These are phyloP conservation scores for Prunus padus DNA, from an alignment of 306 rosid species.

Conservation along the genomic window DNA sequence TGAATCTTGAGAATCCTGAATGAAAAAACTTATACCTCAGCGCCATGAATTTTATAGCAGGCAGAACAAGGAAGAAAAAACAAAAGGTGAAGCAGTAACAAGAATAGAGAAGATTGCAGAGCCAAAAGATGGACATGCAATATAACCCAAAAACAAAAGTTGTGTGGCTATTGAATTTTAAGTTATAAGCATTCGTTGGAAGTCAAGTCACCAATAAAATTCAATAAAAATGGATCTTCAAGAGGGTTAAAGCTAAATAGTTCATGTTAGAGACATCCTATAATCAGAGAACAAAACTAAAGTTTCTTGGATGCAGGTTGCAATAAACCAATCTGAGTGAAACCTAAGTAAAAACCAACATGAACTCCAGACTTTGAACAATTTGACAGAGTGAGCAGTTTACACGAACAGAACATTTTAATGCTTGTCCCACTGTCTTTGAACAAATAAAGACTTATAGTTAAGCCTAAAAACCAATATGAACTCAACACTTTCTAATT, in stretches of 20 bases:
- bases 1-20: constrained; percentile 70
- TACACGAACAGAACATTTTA: neutral
- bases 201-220: neutral
- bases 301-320: neutral
- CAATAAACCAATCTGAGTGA: no score
- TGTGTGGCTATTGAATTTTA: neutral
- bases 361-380: no score
- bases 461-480: neutral
- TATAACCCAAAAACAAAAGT: neutral
- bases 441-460: neutral
- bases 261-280: neutral
- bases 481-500: neutral
- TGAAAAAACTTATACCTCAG: neutral
- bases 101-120: neutral
- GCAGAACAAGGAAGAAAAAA: neutral
- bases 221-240: neutral
- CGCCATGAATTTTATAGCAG: neutral
- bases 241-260: neutral
- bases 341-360: no score
- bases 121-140: neutral
- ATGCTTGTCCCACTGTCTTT: neutral
- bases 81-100: neutral
- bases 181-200: neutral
- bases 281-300: neutral
- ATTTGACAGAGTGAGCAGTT: neutral